phyloP scores from a whole-genome alignment of 176 grass and related monocot species.

The Carex kokanica region DNA sequence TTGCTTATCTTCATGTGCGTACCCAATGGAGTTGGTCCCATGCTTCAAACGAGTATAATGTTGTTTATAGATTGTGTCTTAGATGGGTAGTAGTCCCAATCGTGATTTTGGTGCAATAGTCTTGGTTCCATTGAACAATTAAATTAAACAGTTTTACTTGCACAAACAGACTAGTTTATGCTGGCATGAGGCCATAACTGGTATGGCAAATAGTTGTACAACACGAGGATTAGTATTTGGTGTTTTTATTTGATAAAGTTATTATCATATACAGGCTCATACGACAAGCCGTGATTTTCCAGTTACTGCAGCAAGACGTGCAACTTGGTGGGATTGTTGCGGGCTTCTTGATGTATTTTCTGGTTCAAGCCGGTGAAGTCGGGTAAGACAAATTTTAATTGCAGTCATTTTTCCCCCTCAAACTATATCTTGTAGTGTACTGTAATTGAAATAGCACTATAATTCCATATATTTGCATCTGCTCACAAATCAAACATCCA shows the following conservation, averaged over 20 bases:
- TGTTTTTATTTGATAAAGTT: conserved; percentile 30
- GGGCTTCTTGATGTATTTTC: conserved; percentile 58
- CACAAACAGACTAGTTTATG: not conserved
- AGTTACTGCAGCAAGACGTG: conserved; percentile 33
- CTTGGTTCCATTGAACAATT: not conserved
- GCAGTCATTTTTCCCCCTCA: not conserved
- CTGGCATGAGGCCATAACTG: not conserved
- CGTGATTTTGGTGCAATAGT: not conserved
- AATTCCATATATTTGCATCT: not conserved
- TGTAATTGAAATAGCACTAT: not conserved
- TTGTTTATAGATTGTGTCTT: not conserved
- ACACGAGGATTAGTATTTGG: not conserved
- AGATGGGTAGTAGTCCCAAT: not conserved
- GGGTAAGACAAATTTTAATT: conserved; percentile 43
- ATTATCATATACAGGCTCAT: conserved; percentile 29
- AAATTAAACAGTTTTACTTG: not conserved
- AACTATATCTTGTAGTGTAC: not conserved
- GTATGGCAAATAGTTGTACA: not conserved
- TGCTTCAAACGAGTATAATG: too few relatives aligned
- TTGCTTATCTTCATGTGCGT: not conserved
- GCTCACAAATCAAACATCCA: not conserved
- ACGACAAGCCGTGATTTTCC: conserved; percentile 23
- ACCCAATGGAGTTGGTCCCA: not conserved
- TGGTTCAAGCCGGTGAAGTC: conserved; percentile 45
- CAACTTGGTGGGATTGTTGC: conserved; percentile 85